These are phyloP conservation scores for Phlyctochytrium planicorne DNA, from an alignment of 192 early-diverging fungal genomes.

Conservation along the genomic window DNA sequence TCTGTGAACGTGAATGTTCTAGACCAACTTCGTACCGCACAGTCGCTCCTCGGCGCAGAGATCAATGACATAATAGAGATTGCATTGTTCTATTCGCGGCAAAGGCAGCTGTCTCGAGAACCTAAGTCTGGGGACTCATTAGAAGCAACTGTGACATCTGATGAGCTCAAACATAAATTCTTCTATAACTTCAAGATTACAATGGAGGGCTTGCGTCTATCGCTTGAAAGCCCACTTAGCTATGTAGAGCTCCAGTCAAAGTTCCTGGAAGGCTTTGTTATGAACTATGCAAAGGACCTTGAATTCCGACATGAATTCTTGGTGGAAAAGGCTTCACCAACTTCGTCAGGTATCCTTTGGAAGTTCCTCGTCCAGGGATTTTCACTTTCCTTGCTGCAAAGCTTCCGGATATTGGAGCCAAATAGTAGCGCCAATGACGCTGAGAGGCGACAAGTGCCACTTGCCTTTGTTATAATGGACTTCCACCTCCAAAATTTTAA, in stretches of 20 bases:
- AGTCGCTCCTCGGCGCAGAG: conserved; percentile 71
- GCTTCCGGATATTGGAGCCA: conserved; percentile 22
- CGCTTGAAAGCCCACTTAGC: conserved; percentile 61
- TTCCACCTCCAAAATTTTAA: conserved; percentile 60
- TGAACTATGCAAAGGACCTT: conserved; percentile 37
- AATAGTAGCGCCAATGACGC: conserved; percentile 34
- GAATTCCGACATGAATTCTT: not conserved
- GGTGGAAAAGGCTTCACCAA: too few species aligned
- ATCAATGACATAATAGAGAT: conserved; percentile 73
- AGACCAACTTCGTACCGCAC: conserved; percentile 77
- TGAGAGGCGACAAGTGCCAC: conserved; percentile 27
- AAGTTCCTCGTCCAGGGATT: conserved; percentile 54
- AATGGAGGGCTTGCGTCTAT: conserved; percentile 58
- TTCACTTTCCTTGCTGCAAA: conserved; percentile 58
- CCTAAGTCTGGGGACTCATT: too few species aligned
- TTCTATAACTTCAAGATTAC: conserved; percentile 61
- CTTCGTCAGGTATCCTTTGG: conserved; percentile 39
- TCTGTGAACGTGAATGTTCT: conserved; percentile 62
- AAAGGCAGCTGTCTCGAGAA: conserved; percentile 18
- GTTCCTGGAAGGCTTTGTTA: conserved; percentile 56
- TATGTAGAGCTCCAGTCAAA: conserved; percentile 55
- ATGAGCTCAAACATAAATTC: conserved; percentile 17
- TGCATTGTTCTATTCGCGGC: conserved; percentile 49
- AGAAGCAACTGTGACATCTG: not conserved
- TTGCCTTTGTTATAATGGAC: conserved; percentile 68